phyloP scores from a whole-genome alignment of 768 basidiomycete species.

The Pulveroboletus sp. region DNA sequence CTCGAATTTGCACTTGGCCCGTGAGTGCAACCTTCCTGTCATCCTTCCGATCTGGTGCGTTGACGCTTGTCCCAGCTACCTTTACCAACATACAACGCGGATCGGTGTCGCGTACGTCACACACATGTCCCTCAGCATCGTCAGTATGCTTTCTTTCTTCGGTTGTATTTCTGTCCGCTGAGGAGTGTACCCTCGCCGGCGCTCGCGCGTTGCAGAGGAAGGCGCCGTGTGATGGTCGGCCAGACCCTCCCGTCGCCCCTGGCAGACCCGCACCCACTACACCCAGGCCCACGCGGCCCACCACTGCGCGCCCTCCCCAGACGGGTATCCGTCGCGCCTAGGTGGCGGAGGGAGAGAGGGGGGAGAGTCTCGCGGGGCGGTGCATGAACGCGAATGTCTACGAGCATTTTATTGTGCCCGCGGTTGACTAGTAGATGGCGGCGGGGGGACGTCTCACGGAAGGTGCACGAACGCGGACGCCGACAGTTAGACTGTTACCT shows the following conservation, averaged over 20 bases:
- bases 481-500: no score
- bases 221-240: constrained; percentile 8
- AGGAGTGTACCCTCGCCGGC: background rate
- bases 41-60: background rate
- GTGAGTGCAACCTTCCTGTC: background rate
- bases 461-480: no score
- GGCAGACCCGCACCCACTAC: constrained; percentile 3
- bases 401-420: background rate
- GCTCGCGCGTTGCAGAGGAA: background rate
- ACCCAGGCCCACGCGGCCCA: no score
- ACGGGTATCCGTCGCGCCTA: background rate
- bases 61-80: background rate
- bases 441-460: no score
- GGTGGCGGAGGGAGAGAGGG: background rate
- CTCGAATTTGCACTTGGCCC: background rate
- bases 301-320: constrained; percentile 4
- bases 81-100: no score
- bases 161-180: no score
- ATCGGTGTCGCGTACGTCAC: no score
- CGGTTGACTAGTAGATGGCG: no score
- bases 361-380: background rate
- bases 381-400: background rate
- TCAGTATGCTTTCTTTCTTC: background rate
- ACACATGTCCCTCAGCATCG: no score
- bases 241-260: background rate